Conservation (phyloP, 2,329 filamentous ascomycete genomes). For the Colletotrichum spaethianum region DNA sequence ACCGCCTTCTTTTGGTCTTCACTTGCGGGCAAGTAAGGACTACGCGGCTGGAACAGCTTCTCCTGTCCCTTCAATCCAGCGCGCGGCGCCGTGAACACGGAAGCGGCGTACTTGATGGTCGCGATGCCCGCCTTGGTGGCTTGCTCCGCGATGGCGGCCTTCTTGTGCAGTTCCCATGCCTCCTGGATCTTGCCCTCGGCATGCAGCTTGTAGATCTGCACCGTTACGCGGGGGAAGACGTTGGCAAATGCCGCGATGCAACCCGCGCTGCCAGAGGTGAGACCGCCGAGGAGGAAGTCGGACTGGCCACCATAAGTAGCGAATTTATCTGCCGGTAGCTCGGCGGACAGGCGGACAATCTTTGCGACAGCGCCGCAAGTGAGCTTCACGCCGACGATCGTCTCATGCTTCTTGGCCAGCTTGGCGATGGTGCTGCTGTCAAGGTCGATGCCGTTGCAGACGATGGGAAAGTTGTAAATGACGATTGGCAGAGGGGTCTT, state of each 20-base stretch:
- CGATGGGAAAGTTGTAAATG: conserved; percentile 78
- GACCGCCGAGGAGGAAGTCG: conserved; percentile 76
- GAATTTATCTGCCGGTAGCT: conserved; percentile 69
- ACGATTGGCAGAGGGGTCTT: conserved; percentile 69
- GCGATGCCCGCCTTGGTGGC: conserved; percentile 77
- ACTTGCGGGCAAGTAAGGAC: conserved; percentile 69
- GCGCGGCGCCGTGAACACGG: conserved; percentile 69
- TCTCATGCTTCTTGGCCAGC: conserved; percentile 63
- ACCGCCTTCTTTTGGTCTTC: conserved; percentile 61
- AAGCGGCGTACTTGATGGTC: conserved; percentile 77
- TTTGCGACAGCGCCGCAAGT: conserved; percentile 81
- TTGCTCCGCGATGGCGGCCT: conserved; percentile 75
- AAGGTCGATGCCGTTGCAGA: conserved; percentile 78
- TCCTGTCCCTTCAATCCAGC: conserved; percentile 74
- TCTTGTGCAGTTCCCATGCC: conserved; percentile 72
- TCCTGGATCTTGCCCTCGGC: conserved; percentile 69
- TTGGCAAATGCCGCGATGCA: conserved; percentile 76
- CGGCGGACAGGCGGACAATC: conserved; percentile 71
- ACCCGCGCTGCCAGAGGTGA: conserved; percentile 71
- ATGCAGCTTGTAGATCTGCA: conserved; percentile 74
- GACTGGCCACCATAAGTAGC: conserved; percentile 80
- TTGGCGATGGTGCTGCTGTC: conserved; percentile 73
- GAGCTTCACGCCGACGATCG: conserved; percentile 76
- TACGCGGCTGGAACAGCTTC: conserved; percentile 70
- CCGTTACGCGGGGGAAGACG: conserved; percentile 70